These are phyloP conservation scores for Endocalyx cinctus DNA, from an alignment of 2,329 filamentous ascomycete species.

Conservation along the genomic window DNA sequence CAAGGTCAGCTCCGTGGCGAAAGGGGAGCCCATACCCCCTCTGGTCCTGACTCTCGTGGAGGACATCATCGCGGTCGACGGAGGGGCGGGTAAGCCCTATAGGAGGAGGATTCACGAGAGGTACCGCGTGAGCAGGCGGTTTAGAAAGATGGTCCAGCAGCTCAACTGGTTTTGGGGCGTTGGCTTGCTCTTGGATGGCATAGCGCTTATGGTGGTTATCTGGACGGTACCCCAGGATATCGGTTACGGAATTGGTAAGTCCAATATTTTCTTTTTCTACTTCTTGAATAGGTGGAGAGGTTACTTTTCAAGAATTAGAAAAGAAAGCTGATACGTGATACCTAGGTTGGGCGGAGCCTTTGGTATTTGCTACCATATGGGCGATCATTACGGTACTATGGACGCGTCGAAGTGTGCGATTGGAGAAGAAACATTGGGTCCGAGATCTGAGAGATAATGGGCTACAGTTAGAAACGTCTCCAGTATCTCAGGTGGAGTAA, in stretches of 20 bases:
- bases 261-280: neutral
- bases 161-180: slow-evolving; percentile 55
- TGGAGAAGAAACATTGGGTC: slow-evolving; percentile 21
- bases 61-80: slow-evolving; percentile 64
- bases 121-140: slow-evolving; percentile 49
- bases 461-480: no score
- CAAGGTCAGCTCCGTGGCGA: slow-evolving; percentile 59
- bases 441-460: no score
- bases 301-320: slow-evolving; percentile 1
- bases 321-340: neutral
- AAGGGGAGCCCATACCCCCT: slow-evolving; percentile 54
- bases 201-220: slow-evolving; percentile 41
- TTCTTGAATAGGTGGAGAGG: no score
- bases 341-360: slow-evolving; percentile 22
- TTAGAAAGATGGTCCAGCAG: slow-evolving; percentile 47
- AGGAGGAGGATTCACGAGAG: slow-evolving; percentile 44
- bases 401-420: slow-evolving; percentile 13
- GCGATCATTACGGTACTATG: slow-evolving; percentile 22
- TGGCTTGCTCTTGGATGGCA: slow-evolving; percentile 42
- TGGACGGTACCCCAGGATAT: slow-evolving; percentile 43
- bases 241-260: slow-evolving; percentile 39
- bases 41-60: slow-evolving; percentile 62
- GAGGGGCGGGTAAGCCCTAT: slow-evolving; percentile 51
- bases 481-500: no score
- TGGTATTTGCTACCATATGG: slow-evolving; percentile 22